These are phyloP conservation scores for Aspergillus alliaceus DNA, from an alignment of 2,329 filamentous ascomycete genomes.

Conservation along the genomic window DNA sequence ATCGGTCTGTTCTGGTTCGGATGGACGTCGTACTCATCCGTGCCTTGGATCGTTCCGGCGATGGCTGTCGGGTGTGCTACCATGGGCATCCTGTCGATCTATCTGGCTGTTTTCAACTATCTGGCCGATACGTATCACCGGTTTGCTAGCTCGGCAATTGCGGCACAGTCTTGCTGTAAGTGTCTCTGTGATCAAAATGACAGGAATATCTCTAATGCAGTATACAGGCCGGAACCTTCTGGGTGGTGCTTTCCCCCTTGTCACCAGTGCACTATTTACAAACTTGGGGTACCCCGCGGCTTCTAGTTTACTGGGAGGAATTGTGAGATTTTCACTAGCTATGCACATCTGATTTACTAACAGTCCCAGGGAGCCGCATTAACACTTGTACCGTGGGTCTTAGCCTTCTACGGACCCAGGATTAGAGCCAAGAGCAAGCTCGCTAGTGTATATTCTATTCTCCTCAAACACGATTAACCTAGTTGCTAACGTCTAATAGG, in stretches of 20 bases:
- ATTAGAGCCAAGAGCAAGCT: constrained; percentile 78
- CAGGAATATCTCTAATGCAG: background rate
- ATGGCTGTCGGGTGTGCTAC: constrained; percentile 72
- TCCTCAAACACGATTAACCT: no score
- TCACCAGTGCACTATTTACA: constrained; percentile 71
- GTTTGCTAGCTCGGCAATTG: constrained; percentile 82
- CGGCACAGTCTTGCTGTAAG: constrained; percentile 77
- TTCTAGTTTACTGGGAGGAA: constrained; percentile 72
- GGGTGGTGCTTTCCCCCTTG: constrained; percentile 76
- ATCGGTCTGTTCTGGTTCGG: constrained; percentile 80
- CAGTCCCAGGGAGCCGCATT: constrained; percentile 52
- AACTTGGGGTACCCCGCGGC: constrained; percentile 70
- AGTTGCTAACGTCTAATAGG: background rate
- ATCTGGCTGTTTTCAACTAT: constrained; percentile 90
- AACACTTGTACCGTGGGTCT: constrained; percentile 82
- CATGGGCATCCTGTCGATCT: constrained; percentile 83
- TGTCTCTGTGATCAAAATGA: background rate
- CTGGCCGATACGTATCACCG: constrained; percentile 83
- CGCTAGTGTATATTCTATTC: constrained; percentile 55
- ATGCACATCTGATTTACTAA: no score
- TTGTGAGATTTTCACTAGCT: constrained; percentile 55
- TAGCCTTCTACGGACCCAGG: constrained; percentile 73
- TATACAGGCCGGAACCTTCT: constrained; percentile 67
- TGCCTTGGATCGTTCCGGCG: constrained; percentile 72
- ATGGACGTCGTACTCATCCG: constrained; percentile 62